These are phyloP conservation scores for Phytophthora foliorum DNA, from an alignment of 352 stramenopile species.

Conservation along the genomic window DNA sequence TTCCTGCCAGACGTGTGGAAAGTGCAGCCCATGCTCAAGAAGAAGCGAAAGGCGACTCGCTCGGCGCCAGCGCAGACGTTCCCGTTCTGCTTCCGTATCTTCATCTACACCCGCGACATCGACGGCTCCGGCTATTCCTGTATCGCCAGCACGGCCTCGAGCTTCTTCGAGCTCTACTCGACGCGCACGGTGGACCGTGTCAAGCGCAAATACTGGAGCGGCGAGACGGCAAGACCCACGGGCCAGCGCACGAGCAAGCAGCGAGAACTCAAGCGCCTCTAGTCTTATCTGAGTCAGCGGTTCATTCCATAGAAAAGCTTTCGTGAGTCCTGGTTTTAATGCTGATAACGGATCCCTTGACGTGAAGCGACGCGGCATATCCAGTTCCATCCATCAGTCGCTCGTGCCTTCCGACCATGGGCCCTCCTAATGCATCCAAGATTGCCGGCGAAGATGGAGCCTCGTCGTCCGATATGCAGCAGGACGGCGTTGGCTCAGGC, in stretches of 20 bases:
- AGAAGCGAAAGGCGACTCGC: conserved; percentile 90
- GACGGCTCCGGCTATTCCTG: conserved; percentile 51
- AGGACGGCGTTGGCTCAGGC: conserved; percentile 25
- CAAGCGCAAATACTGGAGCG: conserved; percentile 76
- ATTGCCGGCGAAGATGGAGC: conserved; percentile 32
- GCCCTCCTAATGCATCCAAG: conserved; percentile 59
- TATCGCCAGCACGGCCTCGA: conserved; percentile 65
- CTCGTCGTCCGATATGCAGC: conserved; percentile 19
- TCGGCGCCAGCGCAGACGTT: conserved; percentile 86
- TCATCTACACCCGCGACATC: conserved; percentile 60
- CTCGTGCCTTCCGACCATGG: conserved; percentile 41
- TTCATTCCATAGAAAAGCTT: conserved; percentile 30
- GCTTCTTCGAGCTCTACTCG: conserved; percentile 89
- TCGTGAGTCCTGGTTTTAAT: conserved; percentile 1
- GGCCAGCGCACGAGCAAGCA: conserved; percentile 19
- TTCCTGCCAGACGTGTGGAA: conserved; percentile 91
- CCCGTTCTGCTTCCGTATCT: conserved; percentile 88
- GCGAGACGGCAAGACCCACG: conserved; percentile 6
- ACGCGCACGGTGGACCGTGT: conserved; percentile 87
- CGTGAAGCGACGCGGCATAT: conserved; percentile 35
- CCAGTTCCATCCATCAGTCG: conserved; percentile 15
- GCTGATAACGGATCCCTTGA: conserved; percentile 28
- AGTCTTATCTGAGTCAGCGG: conserved; percentile 15
- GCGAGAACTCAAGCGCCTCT: conserved; percentile 20
- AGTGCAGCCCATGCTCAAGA: conserved; percentile 89